phyloP scores from a whole-genome alignment of 2,329 filamentous ascomycete genomes.

The Paraphoma chrysanthemicola region DNA sequence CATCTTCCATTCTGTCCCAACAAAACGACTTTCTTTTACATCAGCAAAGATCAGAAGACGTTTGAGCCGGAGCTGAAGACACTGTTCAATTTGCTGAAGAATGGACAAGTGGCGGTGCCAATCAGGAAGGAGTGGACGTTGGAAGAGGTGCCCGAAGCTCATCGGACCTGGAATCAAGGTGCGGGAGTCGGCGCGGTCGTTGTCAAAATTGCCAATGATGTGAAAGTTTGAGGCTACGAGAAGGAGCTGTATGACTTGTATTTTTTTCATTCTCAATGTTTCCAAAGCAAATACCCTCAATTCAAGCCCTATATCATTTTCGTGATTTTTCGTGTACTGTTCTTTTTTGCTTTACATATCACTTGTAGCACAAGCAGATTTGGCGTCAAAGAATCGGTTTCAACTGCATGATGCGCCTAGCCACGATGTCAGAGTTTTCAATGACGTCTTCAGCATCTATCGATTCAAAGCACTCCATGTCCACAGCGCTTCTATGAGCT shows the following conservation, averaged over 20 bases:
- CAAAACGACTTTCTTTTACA: conserved; percentile 37
- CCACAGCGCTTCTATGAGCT: neutral
- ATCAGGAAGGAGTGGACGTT: conserved; percentile 36
- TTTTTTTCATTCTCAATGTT: neutral
- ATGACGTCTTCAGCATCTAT: no score
- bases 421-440: no score
- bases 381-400: no score
- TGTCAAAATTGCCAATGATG: conserved; percentile 21
- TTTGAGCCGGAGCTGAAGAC: conserved; percentile 33
- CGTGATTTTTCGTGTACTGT: no score
- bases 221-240: neutral
- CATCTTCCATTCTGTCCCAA: conserved; percentile 30
- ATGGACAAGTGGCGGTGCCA: conserved; percentile 30
- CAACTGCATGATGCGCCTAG: no score
- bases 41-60: conserved; percentile 29
- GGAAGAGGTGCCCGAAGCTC: conserved; percentile 36
- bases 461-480: neutral
- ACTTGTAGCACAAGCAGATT: no score
- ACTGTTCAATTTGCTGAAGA: conserved; percentile 22
- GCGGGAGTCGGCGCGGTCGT: conserved; percentile 36
- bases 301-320: no score
- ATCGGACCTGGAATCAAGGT: conserved; percentile 31
- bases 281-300: neutral
- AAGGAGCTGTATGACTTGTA: no score
- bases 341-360: no score